Evolutionary conservation across 169 alveolate species (phyloP).

Genomic region (Cryptosporidium meleagridis): DNA sequence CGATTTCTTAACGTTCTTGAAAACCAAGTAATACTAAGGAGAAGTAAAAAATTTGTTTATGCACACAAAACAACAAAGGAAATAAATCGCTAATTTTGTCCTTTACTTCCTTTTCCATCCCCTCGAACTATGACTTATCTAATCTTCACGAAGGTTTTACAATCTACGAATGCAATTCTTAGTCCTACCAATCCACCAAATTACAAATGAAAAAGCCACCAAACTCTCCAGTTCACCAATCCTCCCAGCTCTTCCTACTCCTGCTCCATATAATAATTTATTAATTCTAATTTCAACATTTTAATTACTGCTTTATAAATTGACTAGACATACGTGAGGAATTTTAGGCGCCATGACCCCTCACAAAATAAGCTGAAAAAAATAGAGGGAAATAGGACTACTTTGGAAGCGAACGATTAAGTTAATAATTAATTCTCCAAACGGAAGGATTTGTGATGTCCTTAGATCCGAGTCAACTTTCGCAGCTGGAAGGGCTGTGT

Average conservation of each 20-base stretch:
- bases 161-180: too few relatives aligned
- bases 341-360: constrained; percentile 30
- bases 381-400: not conserved
- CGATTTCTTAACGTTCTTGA: not conserved
- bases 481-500: constrained; percentile 88
- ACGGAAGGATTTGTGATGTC: constrained; percentile 72
- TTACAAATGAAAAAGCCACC: not conserved
- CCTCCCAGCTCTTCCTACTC: not conserved
- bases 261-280: not conserved
- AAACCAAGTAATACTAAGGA: not conserved
- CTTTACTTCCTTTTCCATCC: not conserved
- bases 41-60: not conserved
- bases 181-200: too few relatives aligned
- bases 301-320: not conserved
- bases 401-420: not conserved
- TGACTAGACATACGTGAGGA: constrained; percentile 53
- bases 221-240: not conserved
- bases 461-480: constrained; percentile 84
- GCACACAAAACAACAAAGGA: not conserved
- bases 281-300: not conserved
- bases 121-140: too few relatives aligned
- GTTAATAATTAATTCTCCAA: constrained; percentile 43
- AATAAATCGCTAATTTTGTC: not conserved
- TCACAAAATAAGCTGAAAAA: constrained; percentile 6
- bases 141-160: not conserved